Conservation (phyloP, 1,139 yeast genomes). For the Debaryomyces subglobosus region DNA sequence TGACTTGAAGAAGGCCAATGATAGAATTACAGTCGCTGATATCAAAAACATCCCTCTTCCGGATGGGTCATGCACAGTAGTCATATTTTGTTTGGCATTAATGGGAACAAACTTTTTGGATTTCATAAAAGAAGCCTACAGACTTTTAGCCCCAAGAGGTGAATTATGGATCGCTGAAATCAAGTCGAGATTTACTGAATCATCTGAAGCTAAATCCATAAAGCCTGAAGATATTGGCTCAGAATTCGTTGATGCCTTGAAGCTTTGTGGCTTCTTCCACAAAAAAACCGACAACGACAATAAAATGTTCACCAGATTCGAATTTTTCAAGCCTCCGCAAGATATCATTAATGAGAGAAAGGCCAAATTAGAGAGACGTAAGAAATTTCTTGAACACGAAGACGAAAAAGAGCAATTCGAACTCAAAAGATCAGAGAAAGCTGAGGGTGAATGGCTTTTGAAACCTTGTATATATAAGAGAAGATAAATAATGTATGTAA, state of each 20-base stretch:
- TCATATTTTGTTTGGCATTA: constrained; percentile 86
- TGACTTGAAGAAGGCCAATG: constrained; percentile 85
- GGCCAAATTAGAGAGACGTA: constrained; percentile 63
- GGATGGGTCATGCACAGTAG: constrained; percentile 79
- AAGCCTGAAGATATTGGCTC: constrained; percentile 53
- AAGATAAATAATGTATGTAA: constrained; percentile 48
- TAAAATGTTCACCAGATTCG: constrained; percentile 93
- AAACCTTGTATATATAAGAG: constrained; percentile 96
- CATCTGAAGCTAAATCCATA: constrained; percentile 24
- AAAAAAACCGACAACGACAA: constrained; percentile 84
- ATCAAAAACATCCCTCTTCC: constrained; percentile 85
- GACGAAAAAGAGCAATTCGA: constrained; percentile 62
- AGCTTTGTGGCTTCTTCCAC: constrained; percentile 82
- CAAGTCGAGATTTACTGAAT: constrained; percentile 82
- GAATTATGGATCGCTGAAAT: constrained; percentile 98
- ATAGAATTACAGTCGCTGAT: constrained; percentile 92
- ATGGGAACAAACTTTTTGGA: constrained; percentile 98
- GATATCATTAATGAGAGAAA: constrained; percentile 69
- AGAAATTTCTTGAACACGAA: constrained; percentile 73
- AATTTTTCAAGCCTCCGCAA: constrained; percentile 83
- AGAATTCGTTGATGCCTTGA: constrained; percentile 78
- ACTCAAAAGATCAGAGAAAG: constrained; percentile 53
- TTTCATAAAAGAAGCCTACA: constrained; percentile 84
- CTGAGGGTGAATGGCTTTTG: constrained; percentile 86
- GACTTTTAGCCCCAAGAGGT: constrained; percentile 87